Percentiles rank a stretch among this genome's conserved stretches.
Conservation (phyloP, 441 rosid genomes). For the Dalechampia spathulata region DNA sequence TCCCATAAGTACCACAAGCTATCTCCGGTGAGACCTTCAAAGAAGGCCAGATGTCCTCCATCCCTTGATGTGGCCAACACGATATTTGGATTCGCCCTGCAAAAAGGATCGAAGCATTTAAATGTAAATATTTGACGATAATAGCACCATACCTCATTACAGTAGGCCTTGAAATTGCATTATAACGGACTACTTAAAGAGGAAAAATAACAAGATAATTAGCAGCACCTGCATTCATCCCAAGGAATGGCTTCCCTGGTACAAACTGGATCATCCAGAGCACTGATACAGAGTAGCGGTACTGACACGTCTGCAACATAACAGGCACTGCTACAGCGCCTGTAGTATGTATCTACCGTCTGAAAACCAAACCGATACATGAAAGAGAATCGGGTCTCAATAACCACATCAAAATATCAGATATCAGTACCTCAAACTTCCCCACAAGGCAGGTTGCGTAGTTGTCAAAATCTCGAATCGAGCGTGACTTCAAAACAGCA, state of each 20-base stretch:
- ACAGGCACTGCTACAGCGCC: slow-evolving; percentile 62
- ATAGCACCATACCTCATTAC: too few relatives aligned
- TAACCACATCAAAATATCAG: slow-evolving; percentile 8
- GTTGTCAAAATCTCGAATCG: slow-evolving; percentile 76
- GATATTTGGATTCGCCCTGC: slow-evolving; percentile 67
- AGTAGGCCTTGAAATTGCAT: too few relatives aligned
- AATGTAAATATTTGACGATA: too few relatives aligned
- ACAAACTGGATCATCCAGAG: slow-evolving; percentile 88
- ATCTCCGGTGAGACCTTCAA: slow-evolving; percentile 64
- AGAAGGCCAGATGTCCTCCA: slow-evolving; percentile 89
- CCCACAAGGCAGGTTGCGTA: slow-evolving; percentile 73
- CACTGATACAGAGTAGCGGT: slow-evolving; percentile 78
- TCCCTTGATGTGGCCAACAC: slow-evolving; percentile 62
- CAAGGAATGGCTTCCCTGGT: slow-evolving; percentile 91
- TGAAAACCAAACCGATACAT: slow-evolving; percentile 29
- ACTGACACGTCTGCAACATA: slow-evolving; percentile 56
- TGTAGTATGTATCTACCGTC: slow-evolving; percentile 85
- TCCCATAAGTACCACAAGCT: slow-evolving; percentile 45
- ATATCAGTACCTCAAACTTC: slow-evolving; percentile 62
- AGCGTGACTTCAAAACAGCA: slow-evolving; percentile 53
- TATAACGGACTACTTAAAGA: too few relatives aligned
- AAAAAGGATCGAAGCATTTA: not conserved
- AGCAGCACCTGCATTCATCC: slow-evolving; percentile 88
- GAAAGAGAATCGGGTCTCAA: slow-evolving; percentile 4
- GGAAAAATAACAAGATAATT: not conserved